These are phyloP conservation scores for Phylloporus rhodoxanthus DNA, from an alignment of 768 basidiomycete genomes.

Conservation along the genomic window DNA sequence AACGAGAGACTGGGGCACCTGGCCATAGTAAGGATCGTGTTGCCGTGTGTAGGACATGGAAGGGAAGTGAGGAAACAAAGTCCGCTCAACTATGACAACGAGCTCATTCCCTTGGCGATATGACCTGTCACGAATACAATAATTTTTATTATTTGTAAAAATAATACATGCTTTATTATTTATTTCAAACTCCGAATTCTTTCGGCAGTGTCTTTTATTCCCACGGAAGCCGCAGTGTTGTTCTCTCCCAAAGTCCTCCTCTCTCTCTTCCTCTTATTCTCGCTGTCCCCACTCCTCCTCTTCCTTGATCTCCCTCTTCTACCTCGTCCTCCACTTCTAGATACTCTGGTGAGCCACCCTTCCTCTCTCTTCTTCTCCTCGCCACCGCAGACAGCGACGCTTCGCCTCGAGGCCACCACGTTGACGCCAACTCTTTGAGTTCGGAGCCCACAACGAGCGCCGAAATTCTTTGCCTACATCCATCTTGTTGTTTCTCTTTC, in stretches of 20 bases:
- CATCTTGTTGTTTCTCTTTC: neutral
- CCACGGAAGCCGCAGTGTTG: slow-evolving; percentile 41
- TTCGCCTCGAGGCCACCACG: slow-evolving; percentile 30
- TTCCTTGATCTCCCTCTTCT: slow-evolving; percentile 14
- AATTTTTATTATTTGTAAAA: neutral
- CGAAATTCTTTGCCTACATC: neutral
- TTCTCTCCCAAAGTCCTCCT: slow-evolving; percentile 34
- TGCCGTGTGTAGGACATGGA: slow-evolving; percentile 53
- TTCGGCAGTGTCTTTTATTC: slow-evolving; percentile 25
- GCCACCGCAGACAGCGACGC: slow-evolving; percentile 9
- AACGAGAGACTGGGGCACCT: slow-evolving; percentile 27
- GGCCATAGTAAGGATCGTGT: slow-evolving; percentile 45
- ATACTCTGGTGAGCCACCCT: slow-evolving; percentile 22
- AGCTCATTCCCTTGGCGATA: slow-evolving; percentile 8
- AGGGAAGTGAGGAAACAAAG: slow-evolving; percentile 9
- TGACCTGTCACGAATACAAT: neutral
- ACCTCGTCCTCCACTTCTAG: slow-evolving; percentile 4
- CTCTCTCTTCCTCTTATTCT: slow-evolving; percentile 26
- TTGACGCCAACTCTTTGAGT: slow-evolving; percentile 13
- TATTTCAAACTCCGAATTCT: slow-evolving; percentile 42
- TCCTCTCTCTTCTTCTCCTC: neutral
- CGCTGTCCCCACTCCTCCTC: slow-evolving; percentile 24
- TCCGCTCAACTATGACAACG: slow-evolving; percentile 12
- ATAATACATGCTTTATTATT: slow-evolving; percentile 10
- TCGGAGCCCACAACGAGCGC: slow-evolving; percentile 2